A percentile compares a stretch with the other conserved stretches of the same genome.
Conservation (phyloP, 495 filamentous ascomycete species). For the Staphylotrichum longicolle region DNA sequence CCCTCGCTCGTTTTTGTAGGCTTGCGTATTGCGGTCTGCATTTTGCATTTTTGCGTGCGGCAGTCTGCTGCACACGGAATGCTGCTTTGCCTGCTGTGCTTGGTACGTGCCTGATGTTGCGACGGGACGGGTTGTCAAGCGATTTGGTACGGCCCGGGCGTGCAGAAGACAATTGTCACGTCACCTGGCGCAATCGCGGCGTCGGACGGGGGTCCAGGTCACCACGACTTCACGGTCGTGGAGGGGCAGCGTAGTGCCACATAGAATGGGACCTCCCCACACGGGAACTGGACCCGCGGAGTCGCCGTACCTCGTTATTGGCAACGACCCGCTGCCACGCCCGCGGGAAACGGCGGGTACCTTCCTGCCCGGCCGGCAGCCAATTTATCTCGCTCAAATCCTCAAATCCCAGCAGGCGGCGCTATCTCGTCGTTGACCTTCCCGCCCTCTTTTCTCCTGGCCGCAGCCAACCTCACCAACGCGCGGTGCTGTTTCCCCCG, state of each 20-base stretch:
- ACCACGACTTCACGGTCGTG: constrained; percentile 13
- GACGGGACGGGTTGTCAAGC: not conserved
- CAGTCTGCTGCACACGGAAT: not conserved
- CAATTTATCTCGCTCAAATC: constrained; percentile 40
- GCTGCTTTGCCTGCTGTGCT: no score
- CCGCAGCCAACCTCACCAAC: constrained; percentile 7
- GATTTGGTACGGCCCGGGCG: constrained; percentile 14
- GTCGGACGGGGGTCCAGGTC: constrained; percentile 22
- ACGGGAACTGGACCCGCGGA: constrained; percentile 5
- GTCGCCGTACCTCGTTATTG: constrained; percentile 29
- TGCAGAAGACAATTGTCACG: constrained; percentile 27
- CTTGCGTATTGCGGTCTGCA: no score
- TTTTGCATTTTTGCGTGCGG: not conserved
- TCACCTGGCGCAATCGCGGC: constrained; percentile 27
- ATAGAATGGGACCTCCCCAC: constrained; percentile 30
- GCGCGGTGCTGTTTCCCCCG: not conserved
- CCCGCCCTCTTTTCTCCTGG: constrained; percentile 15
- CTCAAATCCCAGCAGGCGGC: constrained; percentile 32
- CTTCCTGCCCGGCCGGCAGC: constrained; percentile 9
- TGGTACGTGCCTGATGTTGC: no score
- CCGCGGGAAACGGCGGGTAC: constrained; percentile 24
- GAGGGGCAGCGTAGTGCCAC: constrained; percentile 27
- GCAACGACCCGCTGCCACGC: constrained; percentile 19
- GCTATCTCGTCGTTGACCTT: constrained; percentile 28
- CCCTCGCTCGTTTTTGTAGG: not conserved